A percentile compares a stretch with the other conserved stretches of the same genome.
Conservation (phyloP, 768 basidiomycete species). For the Hebeloma cylindrosporum region DNA sequence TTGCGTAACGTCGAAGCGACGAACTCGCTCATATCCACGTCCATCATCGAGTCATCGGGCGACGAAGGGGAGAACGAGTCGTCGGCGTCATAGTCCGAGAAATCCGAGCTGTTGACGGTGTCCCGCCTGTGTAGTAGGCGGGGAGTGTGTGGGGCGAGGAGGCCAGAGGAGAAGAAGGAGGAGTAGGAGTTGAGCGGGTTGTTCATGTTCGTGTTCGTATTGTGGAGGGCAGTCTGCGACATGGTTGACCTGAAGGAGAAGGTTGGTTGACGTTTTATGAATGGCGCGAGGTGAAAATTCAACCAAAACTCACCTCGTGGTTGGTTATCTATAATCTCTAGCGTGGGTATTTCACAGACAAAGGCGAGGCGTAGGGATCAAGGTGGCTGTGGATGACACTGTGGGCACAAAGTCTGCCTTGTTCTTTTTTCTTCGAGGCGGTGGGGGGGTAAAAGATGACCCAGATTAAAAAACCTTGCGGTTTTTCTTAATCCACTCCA, state of each 20-base stretch:
- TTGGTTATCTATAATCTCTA: constrained; percentile 1
- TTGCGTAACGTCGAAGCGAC: background rate
- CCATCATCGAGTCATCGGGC: constrained; percentile 19
- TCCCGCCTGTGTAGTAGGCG: constrained; percentile 14
- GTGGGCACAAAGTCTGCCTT: background rate
- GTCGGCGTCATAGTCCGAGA: constrained; percentile 18
- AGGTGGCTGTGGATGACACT: constrained; percentile 2
- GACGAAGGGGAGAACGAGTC: constrained; percentile 21
- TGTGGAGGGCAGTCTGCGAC: constrained; percentile 15
- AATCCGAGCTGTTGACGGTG: constrained; percentile 22
- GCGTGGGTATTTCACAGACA: constrained; percentile 2
- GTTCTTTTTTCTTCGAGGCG: background rate
- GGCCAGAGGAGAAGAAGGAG: constrained; percentile 68
- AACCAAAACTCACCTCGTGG: constrained; percentile 6
- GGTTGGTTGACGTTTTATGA: constrained; percentile 1
- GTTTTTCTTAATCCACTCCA: background rate
- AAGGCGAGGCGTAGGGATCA: constrained; percentile 3
- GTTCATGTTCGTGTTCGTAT: too few species aligned
- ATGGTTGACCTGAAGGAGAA: constrained; percentile 8
- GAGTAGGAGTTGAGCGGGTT: constrained; percentile 48
- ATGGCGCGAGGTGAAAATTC: constrained; percentile 4
- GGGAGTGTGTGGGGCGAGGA: constrained; percentile 49
- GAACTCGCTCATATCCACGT: constrained; percentile 20
- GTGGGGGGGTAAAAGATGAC: background rate
- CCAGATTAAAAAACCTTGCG: background rate